Evolutionary conservation across 805 yeast genomes (phyloP), one percentile per base, ranked within the genome.

Genomic region (Candida alai): DNA sequence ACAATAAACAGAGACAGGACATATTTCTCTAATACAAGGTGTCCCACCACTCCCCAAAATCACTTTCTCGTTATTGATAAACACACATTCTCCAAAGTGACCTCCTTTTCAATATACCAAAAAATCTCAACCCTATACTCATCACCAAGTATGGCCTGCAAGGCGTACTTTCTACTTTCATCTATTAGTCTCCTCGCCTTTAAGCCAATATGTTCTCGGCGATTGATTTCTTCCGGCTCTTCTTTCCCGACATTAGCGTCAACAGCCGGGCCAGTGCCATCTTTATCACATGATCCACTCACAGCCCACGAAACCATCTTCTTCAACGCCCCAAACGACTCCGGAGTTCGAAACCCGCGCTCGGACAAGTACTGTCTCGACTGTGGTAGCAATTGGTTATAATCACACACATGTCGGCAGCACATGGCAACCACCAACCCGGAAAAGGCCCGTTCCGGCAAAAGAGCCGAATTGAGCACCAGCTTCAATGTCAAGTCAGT

Each of bases 221-320:
- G n/a, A n/a, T n/a, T n/a, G n/a, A n/a, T n/a, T 44, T 80, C 70
- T 4, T 53, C 49, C 3, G 64, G 19, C 23, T 26, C 28, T 14
- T 26, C 28, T 12, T 26, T 26, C 10, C 4, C 14, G 4, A 8
- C 27, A 15, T 11, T 24, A 5, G 19, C 32, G 3, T 12, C 29
- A n/a, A n/a, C n/a, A n/a, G n/a, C n/a, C n/a, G n/a, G n/a, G n/a
- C n/a, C n/a, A 14, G 19, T 23, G 9, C 36, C 30, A 4, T 27
- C 7, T 3, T 64, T 68, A 1, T 66, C 63, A 33, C 70, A 58
- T 13, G 67, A 49, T 1, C 95, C 95, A 47, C 81, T 78, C 1
- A 90, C 86, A 0, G 96, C 96, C 96, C 96, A 88, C 3, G 96
- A 79, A 10, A 80, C 83, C 58, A 84, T 67, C 48, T 78, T 81